A percentile compares a stretch with the other conserved stretches of the same genome.
phyloP scores from a whole-genome alignment of 2,329 filamentous ascomycete genomes.

The Beauveria brongniartii region DNA sequence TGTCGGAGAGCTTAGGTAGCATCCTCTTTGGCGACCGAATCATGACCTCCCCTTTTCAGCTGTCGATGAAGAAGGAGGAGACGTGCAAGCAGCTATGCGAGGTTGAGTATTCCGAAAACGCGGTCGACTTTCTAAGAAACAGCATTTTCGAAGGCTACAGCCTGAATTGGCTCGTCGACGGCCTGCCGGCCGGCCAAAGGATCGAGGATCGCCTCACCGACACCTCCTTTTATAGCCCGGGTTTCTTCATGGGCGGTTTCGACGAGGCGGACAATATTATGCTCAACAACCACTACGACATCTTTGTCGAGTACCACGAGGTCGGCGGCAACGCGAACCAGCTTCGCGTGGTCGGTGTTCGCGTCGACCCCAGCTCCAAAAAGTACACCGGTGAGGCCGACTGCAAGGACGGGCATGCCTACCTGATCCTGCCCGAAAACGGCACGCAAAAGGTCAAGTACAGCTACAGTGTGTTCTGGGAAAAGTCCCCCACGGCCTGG shows the following conservation, averaged over 20 bases:
- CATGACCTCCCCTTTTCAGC: conserved; percentile 87
- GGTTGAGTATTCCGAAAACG: conserved; percentile 53
- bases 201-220: conserved; percentile 69
- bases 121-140: conserved; percentile 71
- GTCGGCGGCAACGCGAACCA: conserved; percentile 58
- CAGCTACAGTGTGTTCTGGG: conserved; percentile 92
- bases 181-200: conserved; percentile 80
- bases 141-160: conserved; percentile 82
- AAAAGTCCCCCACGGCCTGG: conserved; percentile 76
- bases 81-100: conserved; percentile 73
- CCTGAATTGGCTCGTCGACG: conserved; percentile 92
- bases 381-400: conserved; percentile 51
- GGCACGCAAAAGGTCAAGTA: conserved; percentile 60
- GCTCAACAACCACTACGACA: conserved; percentile 95
- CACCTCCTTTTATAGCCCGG: conserved; percentile 80
- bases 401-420: conserved; percentile 50
- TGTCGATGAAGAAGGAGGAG: conserved; percentile 81
- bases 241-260: conserved; percentile 66
- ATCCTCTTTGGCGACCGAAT: conserved; percentile 97
- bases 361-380: conserved; percentile 74
- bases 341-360: conserved; percentile 83
- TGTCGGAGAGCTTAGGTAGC: conserved; percentile 78
- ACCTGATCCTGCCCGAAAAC: conserved; percentile 56
- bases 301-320: conserved; percentile 84
- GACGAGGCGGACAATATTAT: conserved; percentile 48